Evolutionary conservation across 2,329 filamentous ascomycete species (phyloP), one percentile per base, ranked within the genome.

Genomic region (Rachicladosporium sp.): DNA sequence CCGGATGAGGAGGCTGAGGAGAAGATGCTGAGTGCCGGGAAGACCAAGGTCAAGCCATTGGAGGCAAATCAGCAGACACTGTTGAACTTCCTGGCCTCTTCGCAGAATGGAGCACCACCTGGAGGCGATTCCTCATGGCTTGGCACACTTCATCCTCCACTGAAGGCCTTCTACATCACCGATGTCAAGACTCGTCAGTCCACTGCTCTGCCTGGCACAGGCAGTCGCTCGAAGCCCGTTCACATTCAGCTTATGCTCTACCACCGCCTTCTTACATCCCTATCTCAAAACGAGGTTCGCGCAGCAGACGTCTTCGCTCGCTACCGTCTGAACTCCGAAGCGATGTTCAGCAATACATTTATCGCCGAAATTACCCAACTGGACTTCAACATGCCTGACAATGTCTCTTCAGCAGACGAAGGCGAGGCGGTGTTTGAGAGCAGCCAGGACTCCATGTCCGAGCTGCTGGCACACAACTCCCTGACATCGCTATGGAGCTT

Each of bases 181-280:
- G 91, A 98, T 51, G 76, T 94, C 47, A 98, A 98, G 61, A 96
- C 89, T 0, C 74, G 88, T 11, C 71, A 69, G 1, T 75, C 72
- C 3, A 66, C 63, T 10, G 71, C 69, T 2, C 56, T 84, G 2
- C 84, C 87, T 1, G 68, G 74, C 2, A 73, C 73, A 1, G 74
- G 76, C 13, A 66, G 75, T 1, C 74, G 78, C 0, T 69, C 85
- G 34, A 74, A 82, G 8, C 84, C 85, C 0, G 84, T 87, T 1
- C 76, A 80, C 50, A 80, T 95, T 44, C 91, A 98, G 56, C 68
- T 96, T 1, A 87, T 93, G 61, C 67, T 96, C 0, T 98, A 96
- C 56, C 87, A 89, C 48, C 78, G 79, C 21, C 77, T 96, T 38
- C 68, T 98, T n/a, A 76, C 78, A 8, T 71, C 78, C 2, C 76